phyloP scores from a whole-genome alignment of 164 flowering plant species.

The Buxus sempervirens region DNA sequence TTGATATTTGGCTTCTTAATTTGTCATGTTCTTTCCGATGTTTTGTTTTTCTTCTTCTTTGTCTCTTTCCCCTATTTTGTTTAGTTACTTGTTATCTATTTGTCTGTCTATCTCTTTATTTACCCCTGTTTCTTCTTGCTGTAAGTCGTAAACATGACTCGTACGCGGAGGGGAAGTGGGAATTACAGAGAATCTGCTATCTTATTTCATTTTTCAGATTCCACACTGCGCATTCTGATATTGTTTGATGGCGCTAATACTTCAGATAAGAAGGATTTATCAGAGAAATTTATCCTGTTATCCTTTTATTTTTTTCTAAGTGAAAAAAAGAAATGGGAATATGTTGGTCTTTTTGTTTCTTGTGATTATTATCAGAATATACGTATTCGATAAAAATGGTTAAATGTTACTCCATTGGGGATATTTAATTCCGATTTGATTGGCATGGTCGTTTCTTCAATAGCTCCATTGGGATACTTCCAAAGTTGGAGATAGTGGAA shows the following conservation, averaged over 20 bases:
- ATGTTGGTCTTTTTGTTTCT: no score
- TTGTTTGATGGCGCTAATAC: neutral
- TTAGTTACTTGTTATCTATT: neutral
- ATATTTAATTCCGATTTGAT: no score
- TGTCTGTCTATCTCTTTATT: neutral
- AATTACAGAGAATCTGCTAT: neutral
- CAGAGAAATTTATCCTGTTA: neutral
- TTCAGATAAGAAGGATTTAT: neutral
- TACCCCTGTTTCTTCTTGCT: conserved; percentile 2
- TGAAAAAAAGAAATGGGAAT: no score
- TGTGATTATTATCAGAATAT: no score
- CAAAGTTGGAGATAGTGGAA: no score
- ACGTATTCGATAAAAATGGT: no score
- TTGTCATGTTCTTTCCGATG: neutral
- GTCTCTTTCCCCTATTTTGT: neutral
- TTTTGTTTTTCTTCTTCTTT: neutral
- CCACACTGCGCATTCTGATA: neutral
- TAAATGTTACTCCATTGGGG: no score
- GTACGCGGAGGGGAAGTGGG: neutral
- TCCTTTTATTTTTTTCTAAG: neutral
- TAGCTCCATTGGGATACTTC: no score
- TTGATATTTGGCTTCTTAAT: conserved; percentile 14
- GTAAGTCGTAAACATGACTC: neutral
- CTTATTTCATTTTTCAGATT: neutral
- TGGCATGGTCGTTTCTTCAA: no score